These are phyloP conservation scores for Candolleomyces aberdarensis DNA, from an alignment of 768 basidiomycete species.

Conservation along the genomic window DNA sequence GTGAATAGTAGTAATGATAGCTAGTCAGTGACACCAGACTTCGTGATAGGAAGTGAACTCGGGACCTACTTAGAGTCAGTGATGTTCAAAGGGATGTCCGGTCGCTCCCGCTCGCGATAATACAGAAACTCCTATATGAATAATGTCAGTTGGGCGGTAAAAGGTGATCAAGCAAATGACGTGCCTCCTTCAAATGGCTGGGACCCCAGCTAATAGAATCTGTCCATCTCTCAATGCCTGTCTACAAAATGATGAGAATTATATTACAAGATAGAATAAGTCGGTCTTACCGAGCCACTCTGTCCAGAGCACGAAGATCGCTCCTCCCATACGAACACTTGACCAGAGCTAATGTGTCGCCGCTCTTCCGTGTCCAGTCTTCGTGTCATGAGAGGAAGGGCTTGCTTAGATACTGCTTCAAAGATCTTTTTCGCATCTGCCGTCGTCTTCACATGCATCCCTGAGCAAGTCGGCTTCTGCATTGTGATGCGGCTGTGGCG, in stretches of 20 bases:
- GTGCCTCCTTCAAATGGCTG: conserved; percentile 71
- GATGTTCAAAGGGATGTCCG: conserved; percentile 43
- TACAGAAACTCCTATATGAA: conserved; percentile 69
- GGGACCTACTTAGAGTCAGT: not conserved
- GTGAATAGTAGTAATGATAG: not conserved
- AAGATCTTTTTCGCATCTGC: conserved; percentile 73
- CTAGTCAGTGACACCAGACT: not conserved
- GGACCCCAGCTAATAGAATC: conserved; percentile 80
- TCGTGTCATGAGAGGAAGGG: conserved; percentile 65
- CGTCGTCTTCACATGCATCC: conserved; percentile 60
- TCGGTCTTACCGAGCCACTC: conserved; percentile 49
- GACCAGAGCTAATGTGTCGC: conserved; percentile 64
- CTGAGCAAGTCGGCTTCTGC: conserved; percentile 68
- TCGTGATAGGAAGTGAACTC: not conserved
- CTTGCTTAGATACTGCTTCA: conserved; percentile 58
- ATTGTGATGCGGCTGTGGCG: conserved; percentile 25
- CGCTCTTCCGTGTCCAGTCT: conserved; percentile 77
- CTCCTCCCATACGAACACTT: conserved; percentile 84
- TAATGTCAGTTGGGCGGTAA: not conserved
- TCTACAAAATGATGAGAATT: conserved; percentile 30
- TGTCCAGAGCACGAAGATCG: conserved; percentile 64
- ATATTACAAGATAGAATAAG: conserved; percentile 9
- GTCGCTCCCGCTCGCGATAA: conserved; percentile 64
- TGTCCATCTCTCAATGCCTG: conserved; percentile 81
- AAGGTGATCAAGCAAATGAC: conserved; percentile 17